These are phyloP conservation scores for Solioccasus polychromus DNA, from an alignment of 768 basidiomycete genomes.

Conservation along the genomic window DNA sequence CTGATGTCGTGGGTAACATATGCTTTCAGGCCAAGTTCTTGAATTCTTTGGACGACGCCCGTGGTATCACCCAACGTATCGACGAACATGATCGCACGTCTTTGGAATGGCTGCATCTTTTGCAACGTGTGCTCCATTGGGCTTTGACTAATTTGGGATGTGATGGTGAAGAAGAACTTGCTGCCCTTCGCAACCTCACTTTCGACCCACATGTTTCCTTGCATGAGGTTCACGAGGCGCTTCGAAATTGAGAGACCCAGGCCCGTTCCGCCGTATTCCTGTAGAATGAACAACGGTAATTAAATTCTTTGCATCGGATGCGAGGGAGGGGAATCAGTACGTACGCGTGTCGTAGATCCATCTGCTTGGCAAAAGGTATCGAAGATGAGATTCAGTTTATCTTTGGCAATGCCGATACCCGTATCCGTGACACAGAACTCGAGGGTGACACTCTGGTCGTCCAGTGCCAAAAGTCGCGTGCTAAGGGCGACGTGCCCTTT, in stretches of 20 bases:
- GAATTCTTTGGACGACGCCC: constrained; percentile 72
- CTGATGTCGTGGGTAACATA: constrained; percentile 73
- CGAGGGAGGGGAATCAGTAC: constrained; percentile 25
- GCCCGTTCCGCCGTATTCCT: constrained; percentile 98
- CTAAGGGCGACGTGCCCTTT: constrained; percentile 91
- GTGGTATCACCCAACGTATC: constrained; percentile 79
- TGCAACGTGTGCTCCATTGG: constrained; percentile 67
- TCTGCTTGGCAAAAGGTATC: constrained; percentile 99
- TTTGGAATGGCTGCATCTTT: constrained; percentile 85
- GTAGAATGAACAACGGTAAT: constrained; percentile 13
- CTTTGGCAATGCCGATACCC: constrained; percentile 97
- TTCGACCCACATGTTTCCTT: constrained; percentile 99
- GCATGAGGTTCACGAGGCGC: constrained; percentile 94
- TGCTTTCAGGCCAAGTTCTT: constrained; percentile 75
- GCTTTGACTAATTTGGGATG: constrained; percentile 75
- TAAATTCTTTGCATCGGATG: constrained; percentile 9
- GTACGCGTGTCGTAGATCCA: constrained; percentile 90
- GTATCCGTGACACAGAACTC: constrained; percentile 98
- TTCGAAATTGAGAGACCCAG: constrained; percentile 97
- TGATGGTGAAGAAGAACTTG: constrained; percentile 96
- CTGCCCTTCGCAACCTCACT: constrained; percentile 90
- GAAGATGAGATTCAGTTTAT: constrained; percentile 97
- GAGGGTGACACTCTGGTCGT: constrained; percentile 82
- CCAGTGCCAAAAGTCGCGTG: constrained; percentile 73
- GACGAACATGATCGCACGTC: constrained; percentile 87